Evolutionary conservation across 192 early-diverging fungal species (phyloP), one percentile per base, ranked within the genome.

Genomic region (Dissophora ornata): DNA sequence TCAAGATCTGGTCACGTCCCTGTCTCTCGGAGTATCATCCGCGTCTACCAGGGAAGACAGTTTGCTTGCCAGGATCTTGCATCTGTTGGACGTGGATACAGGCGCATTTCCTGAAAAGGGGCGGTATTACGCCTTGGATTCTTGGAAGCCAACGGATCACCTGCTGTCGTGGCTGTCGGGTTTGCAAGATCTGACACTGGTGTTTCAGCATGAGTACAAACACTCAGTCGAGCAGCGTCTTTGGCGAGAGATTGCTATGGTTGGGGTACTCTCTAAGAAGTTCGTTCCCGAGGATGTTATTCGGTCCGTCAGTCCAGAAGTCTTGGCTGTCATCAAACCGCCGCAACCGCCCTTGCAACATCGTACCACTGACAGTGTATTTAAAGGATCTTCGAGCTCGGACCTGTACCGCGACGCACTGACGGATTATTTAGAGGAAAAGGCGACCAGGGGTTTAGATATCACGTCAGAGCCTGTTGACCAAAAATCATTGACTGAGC

Each of bases 211-310:
- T 0, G 41, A 38, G 36, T 6, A 55, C 13, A n/a, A 29, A 18
- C 25, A 36, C 8, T 1, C 29, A 2, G 45, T 42, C 0, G 73
- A 67, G 49, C 33, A 62, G 13, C 12, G 45, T 0, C 65, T 77
- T 1, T 67, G 73, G 73, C 40, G 63, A 3, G 73, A 77, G 22
- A 67, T 77, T 45, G 64, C 58, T 6, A 67, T 77, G 73, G 24
- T 45, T 1, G 73, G 73, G 13, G 52, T 62, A 3, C 33, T 77
- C 25, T 52, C 65, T 7, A 50, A 42, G 9, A 24, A 45, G 28
- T 12, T 77, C 5, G 12, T 22, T 8, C 4, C 19, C 8, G 46
- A 77, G 16, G 73, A 77, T 67, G 25, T 77, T 47, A 1, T 42
- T 6, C 56, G 33, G 7, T 67, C 64, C 1, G 40, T 77, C n/a